phyloP scores from a whole-genome alignment of 192 early-diverging fungal species.

The Entomortierella chlamydospora region DNA sequence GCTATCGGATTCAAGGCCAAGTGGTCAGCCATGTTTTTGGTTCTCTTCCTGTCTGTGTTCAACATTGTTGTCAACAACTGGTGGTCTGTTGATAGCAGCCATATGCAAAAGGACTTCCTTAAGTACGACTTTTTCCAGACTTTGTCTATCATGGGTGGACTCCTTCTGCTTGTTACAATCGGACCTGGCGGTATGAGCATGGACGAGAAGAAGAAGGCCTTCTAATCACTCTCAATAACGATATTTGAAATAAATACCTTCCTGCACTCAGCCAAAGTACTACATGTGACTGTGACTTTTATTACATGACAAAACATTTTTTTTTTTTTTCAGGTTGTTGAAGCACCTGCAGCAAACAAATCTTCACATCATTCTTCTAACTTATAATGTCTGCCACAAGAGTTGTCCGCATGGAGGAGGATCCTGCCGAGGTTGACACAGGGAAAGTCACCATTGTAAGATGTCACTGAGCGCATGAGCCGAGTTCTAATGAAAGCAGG shows the following conservation, averaged over 20 bases:
- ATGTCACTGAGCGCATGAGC: not conserved
- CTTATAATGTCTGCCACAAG: constrained; percentile 25
- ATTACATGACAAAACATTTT: not conserved
- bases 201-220: constrained; percentile 98
- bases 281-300: not conserved
- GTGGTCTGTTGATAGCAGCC: constrained; percentile 88
- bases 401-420: constrained; percentile 44
- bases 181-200: constrained; percentile 93
- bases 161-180: constrained; percentile 91
- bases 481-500: too few species aligned
- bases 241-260: not conserved
- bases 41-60: constrained; percentile 88
- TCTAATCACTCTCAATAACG: constrained; percentile 59
- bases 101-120: constrained; percentile 89
- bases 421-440: constrained; percentile 35
- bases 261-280: too few species aligned
- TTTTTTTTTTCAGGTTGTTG: constrained; percentile 23
- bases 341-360: not conserved
- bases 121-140: constrained; percentile 99
- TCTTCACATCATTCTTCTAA: not conserved
- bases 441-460: constrained; percentile 66
- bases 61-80: constrained; percentile 97
- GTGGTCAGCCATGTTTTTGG: constrained; percentile 94
- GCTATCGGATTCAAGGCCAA: constrained; percentile 98
- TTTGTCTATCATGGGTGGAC: constrained; percentile 94